phyloP scores from a whole-genome alignment of 2,329 filamentous ascomycete species.

The Aureobasidium sp. region DNA sequence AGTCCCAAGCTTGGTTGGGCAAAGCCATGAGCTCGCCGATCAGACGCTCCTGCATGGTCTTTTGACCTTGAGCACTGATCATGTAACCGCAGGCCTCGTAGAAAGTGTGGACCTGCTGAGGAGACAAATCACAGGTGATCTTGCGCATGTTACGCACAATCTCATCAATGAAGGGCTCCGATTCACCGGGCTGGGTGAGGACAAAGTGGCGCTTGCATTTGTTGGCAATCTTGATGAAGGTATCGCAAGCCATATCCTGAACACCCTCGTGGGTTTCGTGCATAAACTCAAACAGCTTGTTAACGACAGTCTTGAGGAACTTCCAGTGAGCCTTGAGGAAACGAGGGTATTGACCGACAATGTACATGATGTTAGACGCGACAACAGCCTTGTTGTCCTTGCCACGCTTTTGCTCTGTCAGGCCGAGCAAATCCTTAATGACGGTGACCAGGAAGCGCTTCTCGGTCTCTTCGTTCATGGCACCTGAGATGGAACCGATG shows the following conservation, averaged over 20 bases:
- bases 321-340: slow-evolving; percentile 99
- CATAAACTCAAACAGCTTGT: slow-evolving; percentile 99
- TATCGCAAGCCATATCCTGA: slow-evolving; percentile 99
- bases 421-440: slow-evolving; percentile 91
- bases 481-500: slow-evolving; percentile 94
- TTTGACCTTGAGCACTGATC: slow-evolving; percentile 96
- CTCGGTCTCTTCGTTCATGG: slow-evolving; percentile 99
- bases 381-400: slow-evolving; percentile 99
- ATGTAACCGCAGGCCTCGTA: slow-evolving; percentile 99
- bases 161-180: slow-evolving; percentile 95
- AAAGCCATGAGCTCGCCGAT: slow-evolving; percentile 88
- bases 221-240: slow-evolving; percentile 98
- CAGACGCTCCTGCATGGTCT: slow-evolving; percentile 83
- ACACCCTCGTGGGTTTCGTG: slow-evolving; percentile 99
- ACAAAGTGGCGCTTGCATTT: slow-evolving; percentile 98
- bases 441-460: slow-evolving; percentile 98
- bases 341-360: slow-evolving; percentile 95
- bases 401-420: slow-evolving; percentile 98
- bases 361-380: slow-evolving; percentile 99
- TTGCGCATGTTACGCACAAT: slow-evolving; percentile 93
- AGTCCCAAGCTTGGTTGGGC: slow-evolving; percentile 91
- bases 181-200: slow-evolving; percentile 86
- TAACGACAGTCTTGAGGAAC: slow-evolving; percentile 98
- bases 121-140: slow-evolving; percentile 89
- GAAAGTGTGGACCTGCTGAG: slow-evolving; percentile 97